Base-by-base conservation (phyloP, 2,329 filamentous ascomycete species). In the Ophiostoma populinum region DNA sequence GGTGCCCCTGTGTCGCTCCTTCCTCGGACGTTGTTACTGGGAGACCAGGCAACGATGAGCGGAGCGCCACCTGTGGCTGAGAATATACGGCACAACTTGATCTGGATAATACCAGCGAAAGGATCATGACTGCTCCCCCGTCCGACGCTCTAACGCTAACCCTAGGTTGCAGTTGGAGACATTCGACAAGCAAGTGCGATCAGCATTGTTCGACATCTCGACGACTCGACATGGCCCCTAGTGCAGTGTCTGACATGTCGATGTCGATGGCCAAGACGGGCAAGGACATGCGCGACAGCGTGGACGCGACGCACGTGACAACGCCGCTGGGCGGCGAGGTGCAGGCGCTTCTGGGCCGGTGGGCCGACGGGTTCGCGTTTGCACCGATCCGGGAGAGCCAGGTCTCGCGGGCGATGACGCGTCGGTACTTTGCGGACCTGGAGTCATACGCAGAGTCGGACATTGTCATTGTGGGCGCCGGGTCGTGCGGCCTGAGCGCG, bases 111-210 rank as follows among this genome's bases (percentile, higher is more conserved):
- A 40, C 38, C 38, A 40, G 85, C 85, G 85, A 85, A 90, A 92
- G 85, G 79, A 92, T 90, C 83, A 92, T 92, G 82, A 83, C 90
- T 92, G 82, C 81, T 70, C 70, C 68, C 55, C 49, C 53, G 53
- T 48, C 50, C 37, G n/a, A n/a, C n/a, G n/a, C n/a, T n/a, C n/a
- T n/a, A n/a, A n/a, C n/a, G n/a, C n/a, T n/a, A n/a, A n/a, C n/a
- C n/a, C n/a, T n/a, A n/a, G n/a, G n/a, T n/a, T n/a, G n/a, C n/a
- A n/a, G n/a, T n/a, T n/a, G n/a, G n/a, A n/a, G n/a, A n/a, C n/a
- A n/a, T n/a, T n/a, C n/a, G n/a, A n/a, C n/a, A n/a, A n/a, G n/a
- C n/a, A n/a, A n/a, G n/a, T n/a, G n/a, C n/a, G n/a, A n/a, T n/a
- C n/a, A n/a, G n/a, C n/a, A n/a, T n/a, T n/a, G n/a, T n/a, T n/a